These are phyloP conservation scores for Fragilariopsis cylindrus DNA, from an alignment of 108 stramenopile genomes.

Conservation along the genomic window DNA sequence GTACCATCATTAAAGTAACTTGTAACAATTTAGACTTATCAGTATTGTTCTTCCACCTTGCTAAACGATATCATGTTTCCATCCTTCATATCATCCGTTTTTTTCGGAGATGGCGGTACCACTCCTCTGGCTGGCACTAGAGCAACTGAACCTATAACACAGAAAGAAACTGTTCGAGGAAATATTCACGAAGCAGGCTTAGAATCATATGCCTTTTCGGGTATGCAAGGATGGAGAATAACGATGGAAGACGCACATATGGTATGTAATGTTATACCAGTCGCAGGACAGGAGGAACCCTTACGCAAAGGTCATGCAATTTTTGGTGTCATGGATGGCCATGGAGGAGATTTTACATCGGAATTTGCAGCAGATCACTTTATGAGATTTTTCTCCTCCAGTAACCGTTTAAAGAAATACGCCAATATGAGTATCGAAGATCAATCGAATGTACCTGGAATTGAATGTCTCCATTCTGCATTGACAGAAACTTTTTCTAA, in stretches of 20 bases:
- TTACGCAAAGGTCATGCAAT: slow-evolving; percentile 58
- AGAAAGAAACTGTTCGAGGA: slow-evolving; percentile 65
- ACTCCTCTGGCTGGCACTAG: neutral
- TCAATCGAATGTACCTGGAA: slow-evolving; percentile 51
- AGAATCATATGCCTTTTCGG: slow-evolving; percentile 39
- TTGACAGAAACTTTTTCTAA: slow-evolving; percentile 66
- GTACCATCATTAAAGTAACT: too few species aligned
- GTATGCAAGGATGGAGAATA: slow-evolving; percentile 88
- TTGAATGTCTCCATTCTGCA: slow-evolving; percentile 51
- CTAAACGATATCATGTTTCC: neutral
- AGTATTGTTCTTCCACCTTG: too few species aligned
- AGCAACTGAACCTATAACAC: slow-evolving; percentile 44
- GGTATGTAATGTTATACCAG: slow-evolving; percentile 33
- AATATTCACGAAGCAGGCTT: slow-evolving; percentile 26
- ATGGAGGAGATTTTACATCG: slow-evolving; percentile 87
- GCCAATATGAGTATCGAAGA: slow-evolving; percentile 36
- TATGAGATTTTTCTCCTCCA: slow-evolving; percentile 49
- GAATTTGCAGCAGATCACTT: slow-evolving; percentile 66
- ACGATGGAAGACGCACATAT: slow-evolving; percentile 86
- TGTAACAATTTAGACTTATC: too few species aligned
- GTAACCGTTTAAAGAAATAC: slow-evolving; percentile 56
- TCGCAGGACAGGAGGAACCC: slow-evolving; percentile 21
- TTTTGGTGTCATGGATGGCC: slow-evolving; percentile 90
- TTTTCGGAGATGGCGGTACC: neutral
- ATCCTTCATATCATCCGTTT: slow-evolving; percentile 15